Percentiles rank a stretch among this genome's conserved stretches.
Evolutionary conservation across 2,329 filamentous ascomycete genomes (phyloP).

Genomic region (Tolypocladium guangdongense): DNA sequence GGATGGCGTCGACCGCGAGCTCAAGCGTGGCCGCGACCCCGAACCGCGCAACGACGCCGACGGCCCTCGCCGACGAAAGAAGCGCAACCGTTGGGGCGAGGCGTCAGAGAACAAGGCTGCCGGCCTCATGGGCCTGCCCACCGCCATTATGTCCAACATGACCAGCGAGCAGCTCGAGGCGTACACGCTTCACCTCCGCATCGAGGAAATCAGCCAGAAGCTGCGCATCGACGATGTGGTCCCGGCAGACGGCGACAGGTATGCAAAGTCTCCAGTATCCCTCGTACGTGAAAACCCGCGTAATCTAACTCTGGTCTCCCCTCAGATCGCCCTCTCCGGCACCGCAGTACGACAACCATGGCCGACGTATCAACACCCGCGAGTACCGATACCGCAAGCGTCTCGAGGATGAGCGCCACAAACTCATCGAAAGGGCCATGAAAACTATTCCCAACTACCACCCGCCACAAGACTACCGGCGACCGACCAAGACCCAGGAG

Average conservation of each 20-base stretch:
- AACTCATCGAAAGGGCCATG: slow-evolving; percentile 97
- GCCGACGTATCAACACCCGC: slow-evolving; percentile 96
- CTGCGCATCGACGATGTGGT: slow-evolving; percentile 98
- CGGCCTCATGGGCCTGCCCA: slow-evolving; percentile 92
- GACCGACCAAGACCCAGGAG: slow-evolving; percentile 99
- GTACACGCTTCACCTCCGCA: slow-evolving; percentile 90
- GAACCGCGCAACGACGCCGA: slow-evolving; percentile 61
- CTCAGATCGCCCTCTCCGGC: slow-evolving; percentile 84
- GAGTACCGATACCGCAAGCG: slow-evolving; percentile 98
- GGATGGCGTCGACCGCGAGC: slow-evolving; percentile 31
- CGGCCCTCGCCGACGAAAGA: slow-evolving; percentile 83
- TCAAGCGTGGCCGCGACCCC: slow-evolving; percentile 89
- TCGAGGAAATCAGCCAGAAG: slow-evolving; percentile 99
- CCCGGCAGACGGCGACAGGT: slow-evolving; percentile 92
- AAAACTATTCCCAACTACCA: slow-evolving; percentile 99
- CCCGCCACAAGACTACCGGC: slow-evolving; percentile 94
- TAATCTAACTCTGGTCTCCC: slow-evolving; percentile 7
- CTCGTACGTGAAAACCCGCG: not conserved
- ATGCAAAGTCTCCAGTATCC: slow-evolving; percentile 20
- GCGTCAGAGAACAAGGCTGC: slow-evolving; percentile 97
- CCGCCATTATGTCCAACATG: slow-evolving; percentile 94
- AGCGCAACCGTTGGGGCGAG: slow-evolving; percentile 98
- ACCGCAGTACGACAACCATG: slow-evolving; percentile 98
- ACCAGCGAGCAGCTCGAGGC: slow-evolving; percentile 96
- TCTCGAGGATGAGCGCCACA: slow-evolving; percentile 97